Evolutionary conservation across 345 rosid species (phyloP).

Genomic region (Eucalyptus victrix): DNA sequence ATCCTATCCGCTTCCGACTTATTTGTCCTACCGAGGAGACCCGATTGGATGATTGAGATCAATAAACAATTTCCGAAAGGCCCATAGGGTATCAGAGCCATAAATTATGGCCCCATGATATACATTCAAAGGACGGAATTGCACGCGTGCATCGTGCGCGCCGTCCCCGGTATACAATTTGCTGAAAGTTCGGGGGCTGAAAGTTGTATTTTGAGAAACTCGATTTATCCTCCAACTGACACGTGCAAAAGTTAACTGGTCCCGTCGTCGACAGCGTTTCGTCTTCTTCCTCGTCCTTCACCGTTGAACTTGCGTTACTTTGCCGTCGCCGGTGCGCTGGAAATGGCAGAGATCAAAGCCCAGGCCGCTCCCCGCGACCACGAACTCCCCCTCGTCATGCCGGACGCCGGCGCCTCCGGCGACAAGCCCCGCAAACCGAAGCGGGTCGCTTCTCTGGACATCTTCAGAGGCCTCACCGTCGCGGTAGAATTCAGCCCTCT

Average conservation of each 20-base stretch:
- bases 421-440: constrained; percentile 1
- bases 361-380: constrained; percentile 1
- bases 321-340: not conserved
- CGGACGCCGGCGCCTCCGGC: constrained; percentile 7
- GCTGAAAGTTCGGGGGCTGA: not conserved
- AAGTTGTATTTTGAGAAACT: not conserved
- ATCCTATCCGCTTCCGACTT: not conserved
- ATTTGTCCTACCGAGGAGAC: not conserved
- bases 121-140: not conserved
- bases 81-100: not conserved
- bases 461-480: constrained; percentile 88
- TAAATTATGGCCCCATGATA: not conserved
- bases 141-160: not conserved
- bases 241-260: not conserved
- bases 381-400: constrained; percentile 14
- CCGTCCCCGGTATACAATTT: not conserved
- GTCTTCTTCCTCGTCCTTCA: not conserved
- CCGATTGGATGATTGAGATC: not conserved
- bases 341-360: constrained; percentile 44
- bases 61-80: not conserved
- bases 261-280: not conserved
- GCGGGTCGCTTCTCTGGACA: constrained; percentile 69
- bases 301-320: not conserved
- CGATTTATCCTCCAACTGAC: not conserved
- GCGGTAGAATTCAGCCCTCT: constrained; percentile 25